Percentiles rank a stretch among this genome's conserved stretches.
phyloP scores from a whole-genome alignment of 1,284 basidiomycete genomes.

The Ceratobasidium sp. region DNA sequence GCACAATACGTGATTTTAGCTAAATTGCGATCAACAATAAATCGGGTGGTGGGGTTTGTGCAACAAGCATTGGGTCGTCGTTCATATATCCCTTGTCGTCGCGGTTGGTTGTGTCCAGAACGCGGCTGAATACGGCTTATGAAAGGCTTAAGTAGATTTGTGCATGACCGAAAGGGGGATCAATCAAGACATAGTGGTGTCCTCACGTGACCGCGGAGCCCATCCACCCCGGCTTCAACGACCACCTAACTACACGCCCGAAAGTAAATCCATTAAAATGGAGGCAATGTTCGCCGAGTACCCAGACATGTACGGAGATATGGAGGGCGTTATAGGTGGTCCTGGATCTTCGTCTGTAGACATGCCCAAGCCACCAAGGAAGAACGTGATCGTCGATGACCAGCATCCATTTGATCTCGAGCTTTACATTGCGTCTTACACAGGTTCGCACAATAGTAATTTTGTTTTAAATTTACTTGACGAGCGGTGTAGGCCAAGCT shows the following conservation, averaged over 20 bases:
- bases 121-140: too few relatives aligned
- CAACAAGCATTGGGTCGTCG: too few relatives aligned
- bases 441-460: conserved; percentile 56
- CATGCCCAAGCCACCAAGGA: conserved; percentile 23
- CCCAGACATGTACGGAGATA: conserved; percentile 31
- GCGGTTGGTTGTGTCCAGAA: too few relatives aligned
- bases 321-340: conserved; percentile 35
- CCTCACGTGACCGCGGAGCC: conserved; percentile 21
- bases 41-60: too few relatives aligned
- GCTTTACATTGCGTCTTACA: conserved; percentile 67
- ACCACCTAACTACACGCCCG: not conserved
- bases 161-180: too few relatives aligned
- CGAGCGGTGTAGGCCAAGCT: conserved; percentile 61
- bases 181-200: not conserved
- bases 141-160: too few relatives aligned
- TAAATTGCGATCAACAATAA: too few relatives aligned
- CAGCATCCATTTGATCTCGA: conserved; percentile 82
- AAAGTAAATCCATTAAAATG: not conserved
- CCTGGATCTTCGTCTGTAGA: conserved; percentile 30
- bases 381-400: conserved; percentile 61
- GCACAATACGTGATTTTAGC: too few relatives aligned
- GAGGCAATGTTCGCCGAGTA: conserved; percentile 39
- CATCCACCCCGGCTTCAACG: conserved; percentile 1
- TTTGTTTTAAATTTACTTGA: not conserved
- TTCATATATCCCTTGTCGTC: too few relatives aligned